phyloP scores from a whole-genome alignment of 2,329 filamentous ascomycete genomes.

The Fusarium compactum region DNA sequence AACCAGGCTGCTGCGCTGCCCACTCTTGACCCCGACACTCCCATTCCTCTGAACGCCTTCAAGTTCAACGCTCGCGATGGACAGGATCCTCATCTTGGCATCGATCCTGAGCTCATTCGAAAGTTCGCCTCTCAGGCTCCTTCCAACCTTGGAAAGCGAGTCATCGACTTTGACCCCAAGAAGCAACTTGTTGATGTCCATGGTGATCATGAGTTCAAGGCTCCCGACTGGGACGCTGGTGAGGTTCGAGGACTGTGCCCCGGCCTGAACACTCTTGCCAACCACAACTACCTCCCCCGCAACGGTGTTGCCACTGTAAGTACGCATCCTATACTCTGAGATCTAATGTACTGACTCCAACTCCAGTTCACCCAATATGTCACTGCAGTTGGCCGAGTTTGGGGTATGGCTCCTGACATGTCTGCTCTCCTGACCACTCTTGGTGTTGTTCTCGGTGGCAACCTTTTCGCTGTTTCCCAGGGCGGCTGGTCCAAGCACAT shows the following conservation, averaged over 20 bases:
- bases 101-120: constrained; percentile 37
- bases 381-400: constrained; percentile 32
- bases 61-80: constrained; percentile 6
- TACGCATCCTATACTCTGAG: accelerated
- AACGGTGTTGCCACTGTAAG: constrained; percentile 42
- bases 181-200: constrained; percentile 36
- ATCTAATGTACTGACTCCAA: not conserved
- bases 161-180: constrained; percentile 26
- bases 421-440: constrained; percentile 27
- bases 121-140: constrained; percentile 33
- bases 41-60: constrained; percentile 34
- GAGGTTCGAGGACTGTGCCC: constrained; percentile 39
- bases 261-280: constrained; percentile 37
- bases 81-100: constrained; percentile 23
- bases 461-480: constrained; percentile 44
- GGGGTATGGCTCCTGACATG: constrained; percentile 35
- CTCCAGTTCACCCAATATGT: constrained; percentile 25
- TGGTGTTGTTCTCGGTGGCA: constrained; percentile 56
- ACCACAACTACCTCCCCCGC: constrained; percentile 42
- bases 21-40: constrained; percentile 16
- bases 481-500: constrained; percentile 53
- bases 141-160: constrained; percentile 18
- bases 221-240: constrained; percentile 29
- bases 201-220: constrained; percentile 28
- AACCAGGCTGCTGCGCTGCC: constrained; percentile 26